Percentiles rank a stretch among this genome's conserved stretches.
phyloP scores from a whole-genome alignment of 345 rosid species.

The Pseudoturritis turrita region DNA sequence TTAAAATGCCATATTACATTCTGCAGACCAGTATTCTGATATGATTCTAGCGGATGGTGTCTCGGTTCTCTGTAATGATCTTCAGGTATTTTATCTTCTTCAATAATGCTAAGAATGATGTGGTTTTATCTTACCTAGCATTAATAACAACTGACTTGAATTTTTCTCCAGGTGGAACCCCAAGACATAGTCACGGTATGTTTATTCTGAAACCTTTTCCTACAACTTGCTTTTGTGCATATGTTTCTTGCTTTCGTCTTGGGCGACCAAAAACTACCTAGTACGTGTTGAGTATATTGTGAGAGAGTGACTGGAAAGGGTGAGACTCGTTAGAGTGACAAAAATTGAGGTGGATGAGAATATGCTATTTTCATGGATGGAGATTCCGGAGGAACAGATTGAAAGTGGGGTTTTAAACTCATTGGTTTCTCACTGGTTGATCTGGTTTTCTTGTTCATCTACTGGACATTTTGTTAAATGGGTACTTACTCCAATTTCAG shows the following conservation, averaged over 20 bases:
- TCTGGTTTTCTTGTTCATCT: background rate
- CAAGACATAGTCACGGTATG: conserved; percentile 98
- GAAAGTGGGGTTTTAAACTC: background rate
- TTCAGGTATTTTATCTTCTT: conserved; percentile 48
- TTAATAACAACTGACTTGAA: conserved; percentile 15
- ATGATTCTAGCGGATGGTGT: conserved; percentile 74
- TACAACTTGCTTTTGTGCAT: background rate
- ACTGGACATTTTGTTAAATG: background rate
- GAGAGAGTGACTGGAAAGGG: background rate
- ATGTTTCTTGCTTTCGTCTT: background rate
- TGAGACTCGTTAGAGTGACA: background rate
- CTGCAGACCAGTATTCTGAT: conserved; percentile 60
- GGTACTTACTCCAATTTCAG: conserved; percentile 39
- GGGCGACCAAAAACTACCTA: background rate
- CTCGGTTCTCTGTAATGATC: conserved; percentile 69
- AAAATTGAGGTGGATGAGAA: background rate
- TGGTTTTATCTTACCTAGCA: conserved; percentile 2
- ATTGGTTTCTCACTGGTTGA: background rate
- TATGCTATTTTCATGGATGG: background rate
- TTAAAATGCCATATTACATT: background rate
- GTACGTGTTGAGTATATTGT: background rate
- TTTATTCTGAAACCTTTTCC: conserved; percentile 9
- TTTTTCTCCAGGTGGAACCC: conserved; percentile 81
- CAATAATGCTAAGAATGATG: background rate
- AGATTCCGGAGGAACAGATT: background rate